A percentile compares a stretch with the other conserved stretches of the same genome.
phyloP scores from a whole-genome alignment of 1,139 yeast genomes.

The Sugiyamaella grinbergsii region DNA sequence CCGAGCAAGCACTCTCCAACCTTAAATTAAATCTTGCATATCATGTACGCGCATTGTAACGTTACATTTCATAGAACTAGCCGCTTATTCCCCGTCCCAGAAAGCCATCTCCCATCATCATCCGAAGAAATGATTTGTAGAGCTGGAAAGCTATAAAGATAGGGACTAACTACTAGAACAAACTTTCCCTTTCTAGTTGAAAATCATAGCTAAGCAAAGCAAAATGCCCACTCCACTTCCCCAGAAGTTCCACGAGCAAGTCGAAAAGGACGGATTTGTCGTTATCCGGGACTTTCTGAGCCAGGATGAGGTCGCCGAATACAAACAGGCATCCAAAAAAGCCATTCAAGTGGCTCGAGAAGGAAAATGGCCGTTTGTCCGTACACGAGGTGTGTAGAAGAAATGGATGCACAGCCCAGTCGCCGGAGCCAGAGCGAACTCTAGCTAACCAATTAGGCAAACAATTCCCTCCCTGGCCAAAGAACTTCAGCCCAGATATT shows the following conservation, averaged over 20 bases:
- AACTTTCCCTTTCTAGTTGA: no score
- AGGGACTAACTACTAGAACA: no score
- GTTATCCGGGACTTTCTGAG: slow-evolving; percentile 49
- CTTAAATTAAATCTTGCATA: no score
- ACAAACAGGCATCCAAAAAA: slow-evolving; percentile 47
- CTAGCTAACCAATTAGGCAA: slow-evolving; percentile 34
- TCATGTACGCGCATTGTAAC: neutral
- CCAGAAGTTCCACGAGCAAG: slow-evolving; percentile 42
- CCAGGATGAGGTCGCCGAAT: slow-evolving; percentile 47
- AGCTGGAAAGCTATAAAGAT: neutral
- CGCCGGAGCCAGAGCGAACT: neutral
- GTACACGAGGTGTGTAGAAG: slow-evolving; percentile 48
- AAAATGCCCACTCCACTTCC: slow-evolving; percentile 8
- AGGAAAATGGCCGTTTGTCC: slow-evolving; percentile 56
- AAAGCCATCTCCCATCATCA: neutral
- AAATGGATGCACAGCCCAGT: neutral
- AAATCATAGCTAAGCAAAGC: neutral
- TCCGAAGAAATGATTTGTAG: neutral
- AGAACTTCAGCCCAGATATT: slow-evolving; percentile 55
- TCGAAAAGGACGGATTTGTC: slow-evolving; percentile 51
- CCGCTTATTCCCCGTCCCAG: neutral
- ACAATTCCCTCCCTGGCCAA: slow-evolving; percentile 64
- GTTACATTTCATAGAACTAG: neutral
- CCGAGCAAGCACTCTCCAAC: no score
- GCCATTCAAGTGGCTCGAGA: slow-evolving; percentile 52